Evolutionary conservation across 441 rosid genomes (phyloP).

Genomic region (Biscutella laevigata): DNA sequence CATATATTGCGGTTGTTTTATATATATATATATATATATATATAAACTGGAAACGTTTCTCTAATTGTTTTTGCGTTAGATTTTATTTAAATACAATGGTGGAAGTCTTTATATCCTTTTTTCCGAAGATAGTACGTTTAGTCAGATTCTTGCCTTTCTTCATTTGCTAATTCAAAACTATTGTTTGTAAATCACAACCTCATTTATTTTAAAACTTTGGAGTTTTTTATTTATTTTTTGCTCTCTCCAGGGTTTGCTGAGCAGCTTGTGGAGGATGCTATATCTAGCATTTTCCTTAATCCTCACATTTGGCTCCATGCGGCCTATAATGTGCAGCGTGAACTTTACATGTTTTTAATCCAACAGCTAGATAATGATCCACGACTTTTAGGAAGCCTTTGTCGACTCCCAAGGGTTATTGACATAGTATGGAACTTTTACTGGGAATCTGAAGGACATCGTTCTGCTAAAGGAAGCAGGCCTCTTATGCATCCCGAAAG

Average conservation of each 20-base stretch:
- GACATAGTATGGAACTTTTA: slow-evolving; percentile 79
- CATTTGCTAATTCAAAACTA: background rate
- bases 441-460: slow-evolving; percentile 77
- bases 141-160: background rate
- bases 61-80: background rate
- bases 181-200: background rate
- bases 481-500: slow-evolving; percentile 71
- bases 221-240: background rate
- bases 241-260: slow-evolving; percentile 63
- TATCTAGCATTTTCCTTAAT: slow-evolving; percentile 84
- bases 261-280: slow-evolving; percentile 78
- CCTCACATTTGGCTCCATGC: slow-evolving; percentile 89
- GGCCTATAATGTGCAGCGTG: slow-evolving; percentile 83
- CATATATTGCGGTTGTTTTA: background rate
- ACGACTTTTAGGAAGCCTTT: slow-evolving; percentile 64
- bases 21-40: no score
- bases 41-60: background rate
- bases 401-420: slow-evolving; percentile 75
- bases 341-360: slow-evolving; percentile 88
- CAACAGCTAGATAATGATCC: slow-evolving; percentile 90
- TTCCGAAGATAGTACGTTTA: background rate
- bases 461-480: slow-evolving; percentile 62
- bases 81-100: background rate
- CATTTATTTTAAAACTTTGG: background rate
- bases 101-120: background rate